phyloP scores from a whole-genome alignment of 2,329 filamentous ascomycete species.

The Colletotrichum sublineola region DNA sequence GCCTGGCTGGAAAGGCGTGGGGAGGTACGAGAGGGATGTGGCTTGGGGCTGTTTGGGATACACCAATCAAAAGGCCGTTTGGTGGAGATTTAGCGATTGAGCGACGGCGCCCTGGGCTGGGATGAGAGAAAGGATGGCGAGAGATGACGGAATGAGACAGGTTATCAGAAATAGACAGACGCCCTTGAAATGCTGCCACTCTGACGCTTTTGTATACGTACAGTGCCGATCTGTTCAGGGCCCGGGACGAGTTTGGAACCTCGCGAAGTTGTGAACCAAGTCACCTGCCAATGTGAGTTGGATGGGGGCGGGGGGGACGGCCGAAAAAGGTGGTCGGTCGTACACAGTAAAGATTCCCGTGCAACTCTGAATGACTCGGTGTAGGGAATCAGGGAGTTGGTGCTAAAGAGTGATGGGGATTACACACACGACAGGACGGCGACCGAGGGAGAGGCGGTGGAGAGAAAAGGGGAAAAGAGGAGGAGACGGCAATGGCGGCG shows the following conservation, averaged over 20 bases:
- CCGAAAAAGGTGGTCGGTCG: neutral
- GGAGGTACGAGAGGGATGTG: slow-evolving; percentile 8
- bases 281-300: neutral
- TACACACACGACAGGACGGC: slow-evolving; percentile 19
- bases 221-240: slow-evolving; percentile 22
- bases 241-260: slow-evolving; percentile 25
- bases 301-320: neutral
- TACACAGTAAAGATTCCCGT: slow-evolving; percentile 11
- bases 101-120: slow-evolving; percentile 1
- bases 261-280: neutral
- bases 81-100: slow-evolving; percentile 6
- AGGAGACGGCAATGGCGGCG: slow-evolving; percentile 11
- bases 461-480: slow-evolving; percentile 4
- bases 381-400: slow-evolving; percentile 20
- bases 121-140: neutral
- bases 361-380: slow-evolving; percentile 37
- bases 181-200: slow-evolving; percentile 4
- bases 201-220: slow-evolving; percentile 24
- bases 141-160: slow-evolving; percentile 7
- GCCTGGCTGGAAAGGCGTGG: neutral
- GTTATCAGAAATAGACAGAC: slow-evolving; percentile 19
- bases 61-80: slow-evolving; percentile 20
- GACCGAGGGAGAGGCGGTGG: slow-evolving; percentile 41
- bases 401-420: slow-evolving; percentile 17
- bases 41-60: slow-evolving; percentile 20